A percentile compares a stretch with the other conserved stretches of the same genome.
phyloP scores from a whole-genome alignment of 2,329 filamentous ascomycete species.

The Aureobasidium subglaciale region DNA sequence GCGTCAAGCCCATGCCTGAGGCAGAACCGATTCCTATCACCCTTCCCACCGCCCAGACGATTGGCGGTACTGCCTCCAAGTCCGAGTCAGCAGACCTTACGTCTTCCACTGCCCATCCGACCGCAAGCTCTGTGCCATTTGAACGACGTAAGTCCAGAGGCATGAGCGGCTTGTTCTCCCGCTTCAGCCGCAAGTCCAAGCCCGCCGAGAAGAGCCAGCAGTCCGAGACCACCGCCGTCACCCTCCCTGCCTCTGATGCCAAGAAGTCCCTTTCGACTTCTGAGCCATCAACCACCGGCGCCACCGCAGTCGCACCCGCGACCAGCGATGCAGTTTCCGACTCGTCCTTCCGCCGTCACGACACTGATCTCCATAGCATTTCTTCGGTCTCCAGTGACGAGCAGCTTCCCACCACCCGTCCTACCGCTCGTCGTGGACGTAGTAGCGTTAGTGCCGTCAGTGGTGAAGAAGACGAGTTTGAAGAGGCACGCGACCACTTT shows the following conservation, averaged over 20 bases:
- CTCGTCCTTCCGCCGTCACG: constrained; percentile 15
- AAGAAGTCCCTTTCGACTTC: constrained; percentile 35
- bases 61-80: not conserved
- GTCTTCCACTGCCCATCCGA: constrained; percentile 11
- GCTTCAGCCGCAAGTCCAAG: constrained; percentile 34
- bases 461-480: constrained; percentile 41
- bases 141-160: constrained; percentile 22
- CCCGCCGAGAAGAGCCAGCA: constrained; percentile 18
- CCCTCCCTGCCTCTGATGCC: constrained; percentile 47
- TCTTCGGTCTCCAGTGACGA: constrained; percentile 18
- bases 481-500: constrained; percentile 46
- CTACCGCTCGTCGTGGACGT: constrained; percentile 24
- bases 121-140: not conserved
- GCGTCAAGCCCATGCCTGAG: not conserved
- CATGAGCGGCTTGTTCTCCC: constrained; percentile 31
- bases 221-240: constrained; percentile 30
- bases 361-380: constrained; percentile 13
- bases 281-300: constrained; percentile 9
- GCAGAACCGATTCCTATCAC: not conserved
- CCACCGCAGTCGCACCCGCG: constrained; percentile 3
- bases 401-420: constrained; percentile 19
- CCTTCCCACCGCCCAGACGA: not conserved
- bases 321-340: constrained; percentile 7
- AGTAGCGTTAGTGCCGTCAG: constrained; percentile 22
- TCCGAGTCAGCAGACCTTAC: not conserved